Evolutionary conservation across 768 basidiomycete species (phyloP).

Genomic region (Crassisporium funariophilum): DNA sequence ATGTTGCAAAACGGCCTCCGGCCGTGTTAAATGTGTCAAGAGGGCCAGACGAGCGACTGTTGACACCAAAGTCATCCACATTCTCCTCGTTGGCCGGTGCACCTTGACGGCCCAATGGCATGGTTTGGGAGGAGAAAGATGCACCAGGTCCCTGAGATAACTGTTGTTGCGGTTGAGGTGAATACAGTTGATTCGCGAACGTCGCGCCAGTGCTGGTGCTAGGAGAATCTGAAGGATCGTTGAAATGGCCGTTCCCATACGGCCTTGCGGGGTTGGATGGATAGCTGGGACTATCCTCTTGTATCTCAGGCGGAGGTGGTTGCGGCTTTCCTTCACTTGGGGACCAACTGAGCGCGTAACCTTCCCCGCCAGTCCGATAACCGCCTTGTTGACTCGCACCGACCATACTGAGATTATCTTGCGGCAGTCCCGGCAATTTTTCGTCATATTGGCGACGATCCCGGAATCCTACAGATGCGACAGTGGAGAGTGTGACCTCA

Average conservation of each 20-base stretch:
- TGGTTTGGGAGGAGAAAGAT: slow-evolving; percentile 8
- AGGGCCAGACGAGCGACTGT: slow-evolving; percentile 21
- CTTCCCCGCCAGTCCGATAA: too few species aligned
- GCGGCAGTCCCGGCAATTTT: slow-evolving; percentile 5
- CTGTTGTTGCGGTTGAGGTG: neutral
- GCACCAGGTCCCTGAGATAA: neutral
- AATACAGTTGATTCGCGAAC: neutral
- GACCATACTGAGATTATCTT: slow-evolving; percentile 2
- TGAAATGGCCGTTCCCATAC: neutral
- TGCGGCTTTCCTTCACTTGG: slow-evolving; percentile 17
- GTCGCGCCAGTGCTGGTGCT: neutral
- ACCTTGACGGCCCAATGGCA: slow-evolving; percentile 12
- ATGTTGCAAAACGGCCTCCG: slow-evolving; percentile 65
- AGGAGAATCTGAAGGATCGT: neutral
- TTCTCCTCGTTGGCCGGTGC: slow-evolving; percentile 17
- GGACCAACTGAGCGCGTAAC: slow-evolving; percentile 1
- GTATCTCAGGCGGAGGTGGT: slow-evolving; percentile 15
- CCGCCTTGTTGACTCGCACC: slow-evolving; percentile 3
- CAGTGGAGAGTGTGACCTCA: slow-evolving; percentile 50
- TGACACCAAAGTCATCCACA: slow-evolving; percentile 48
- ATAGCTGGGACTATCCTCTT: slow-evolving; percentile 6
- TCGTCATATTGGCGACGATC: slow-evolving; percentile 23
- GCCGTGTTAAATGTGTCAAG: slow-evolving; percentile 23
- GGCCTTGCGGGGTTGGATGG: neutral
- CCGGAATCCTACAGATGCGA: slow-evolving; percentile 31